Percentiles rank a stretch among this genome's conserved stretches.
Evolutionary conservation across 257 asterid species (phyloP).

Genomic region (Verbena officinalis): DNA sequence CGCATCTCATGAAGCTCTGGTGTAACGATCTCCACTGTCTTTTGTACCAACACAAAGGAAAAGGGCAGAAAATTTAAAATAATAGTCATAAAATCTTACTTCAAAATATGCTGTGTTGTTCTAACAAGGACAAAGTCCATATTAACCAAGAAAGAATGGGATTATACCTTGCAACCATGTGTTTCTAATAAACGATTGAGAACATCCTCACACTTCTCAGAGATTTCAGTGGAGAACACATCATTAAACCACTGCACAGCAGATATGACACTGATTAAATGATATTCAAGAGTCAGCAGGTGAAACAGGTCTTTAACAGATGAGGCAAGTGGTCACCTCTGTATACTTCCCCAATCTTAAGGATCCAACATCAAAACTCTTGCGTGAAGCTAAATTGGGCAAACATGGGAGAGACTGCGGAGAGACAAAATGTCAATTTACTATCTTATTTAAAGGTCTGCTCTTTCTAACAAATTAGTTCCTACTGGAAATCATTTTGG

Average conservation of each 20-base stretch:
- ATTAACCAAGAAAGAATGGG: constrained; percentile 20
- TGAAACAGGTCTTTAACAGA: constrained; percentile 17
- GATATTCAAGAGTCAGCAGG: constrained; percentile 25
- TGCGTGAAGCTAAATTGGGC: constrained; percentile 68
- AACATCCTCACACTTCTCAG: constrained; percentile 78
- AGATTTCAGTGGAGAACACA: constrained; percentile 84
- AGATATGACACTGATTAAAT: constrained; percentile 21
- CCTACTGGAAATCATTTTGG: constrained; percentile 21
- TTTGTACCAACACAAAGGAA: constrained; percentile 40
- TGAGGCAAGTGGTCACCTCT: constrained; percentile 55
- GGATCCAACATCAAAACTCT: constrained; percentile 49
- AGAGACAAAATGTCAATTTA: constrained; percentile 26
- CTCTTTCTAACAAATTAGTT: constrained; percentile 17
- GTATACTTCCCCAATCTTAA: constrained; percentile 83
- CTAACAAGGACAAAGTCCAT: constrained; percentile 23
- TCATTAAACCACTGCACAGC: constrained; percentile 88
- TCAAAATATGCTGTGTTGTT: constrained; percentile 19
- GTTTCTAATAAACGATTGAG: constrained; percentile 73
- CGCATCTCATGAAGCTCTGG: constrained; percentile 98
- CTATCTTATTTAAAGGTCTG: constrained; percentile 8
- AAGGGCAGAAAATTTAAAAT: constrained; percentile 13
- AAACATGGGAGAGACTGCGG: constrained; percentile 83
- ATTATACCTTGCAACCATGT: constrained; percentile 79
- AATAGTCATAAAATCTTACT: constrained; percentile 19
- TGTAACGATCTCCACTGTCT: constrained; percentile 83